phyloP scores from a whole-genome alignment of 2,329 filamentous ascomycete species.

The Colletotrichum sidae region DNA sequence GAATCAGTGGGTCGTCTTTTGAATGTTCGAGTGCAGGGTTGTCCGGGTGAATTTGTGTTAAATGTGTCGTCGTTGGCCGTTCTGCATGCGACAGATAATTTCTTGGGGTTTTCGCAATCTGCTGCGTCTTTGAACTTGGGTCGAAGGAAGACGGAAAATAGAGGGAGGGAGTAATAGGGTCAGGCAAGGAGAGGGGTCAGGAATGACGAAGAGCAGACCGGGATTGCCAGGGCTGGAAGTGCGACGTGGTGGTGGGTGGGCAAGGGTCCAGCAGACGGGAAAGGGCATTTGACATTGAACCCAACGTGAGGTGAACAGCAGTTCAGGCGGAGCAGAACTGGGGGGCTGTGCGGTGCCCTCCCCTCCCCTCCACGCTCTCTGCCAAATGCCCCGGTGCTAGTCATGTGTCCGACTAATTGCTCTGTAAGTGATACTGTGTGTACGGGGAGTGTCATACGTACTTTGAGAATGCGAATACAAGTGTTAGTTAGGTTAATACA shows the following conservation, averaged over 20 bases:
- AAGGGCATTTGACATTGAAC: not conserved
- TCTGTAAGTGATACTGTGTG: too few species aligned
- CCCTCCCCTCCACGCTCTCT: too few species aligned
- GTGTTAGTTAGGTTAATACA: too few species aligned
- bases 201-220: slow-evolving; percentile 23
- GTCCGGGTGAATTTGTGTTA: not conserved
- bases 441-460: too few species aligned
- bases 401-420: too few species aligned
- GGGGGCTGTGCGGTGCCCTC: too few species aligned
- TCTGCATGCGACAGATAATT: not conserved
- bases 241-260: slow-evolving; percentile 10
- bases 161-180: not conserved
- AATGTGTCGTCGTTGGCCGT: too few species aligned
- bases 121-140: not conserved
- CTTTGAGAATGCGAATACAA: too few species aligned
- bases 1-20: not conserved
- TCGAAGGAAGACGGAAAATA: not conserved
- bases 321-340: slow-evolving; percentile 22
- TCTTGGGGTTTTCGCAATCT: not conserved
- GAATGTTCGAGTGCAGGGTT: not conserved
- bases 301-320: slow-evolving; percentile 16
- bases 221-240: slow-evolving; percentile 29
- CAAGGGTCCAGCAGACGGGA: slow-evolving; percentile 34
- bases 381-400: too few species aligned
- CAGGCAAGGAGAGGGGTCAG: slow-evolving; percentile 11